Conservation (phyloP, 2,329 filamentous ascomycete species). For the Talaromyces islandicus region DNA sequence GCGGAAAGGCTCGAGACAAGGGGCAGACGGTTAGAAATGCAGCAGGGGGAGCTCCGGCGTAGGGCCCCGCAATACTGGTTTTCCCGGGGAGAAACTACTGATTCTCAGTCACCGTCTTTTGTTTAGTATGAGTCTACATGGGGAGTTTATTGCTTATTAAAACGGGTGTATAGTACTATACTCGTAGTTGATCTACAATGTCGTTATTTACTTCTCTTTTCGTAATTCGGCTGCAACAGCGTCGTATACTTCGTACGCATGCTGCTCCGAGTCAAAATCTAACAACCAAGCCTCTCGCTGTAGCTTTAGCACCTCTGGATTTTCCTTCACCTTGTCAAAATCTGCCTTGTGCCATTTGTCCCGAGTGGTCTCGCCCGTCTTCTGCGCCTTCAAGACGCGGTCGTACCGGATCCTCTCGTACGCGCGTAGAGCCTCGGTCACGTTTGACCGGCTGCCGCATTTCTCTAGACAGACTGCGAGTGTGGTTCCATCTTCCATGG, state of each 20-base stretch:
- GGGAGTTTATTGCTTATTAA: background rate
- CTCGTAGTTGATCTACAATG: background rate
- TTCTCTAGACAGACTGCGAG: conserved; percentile 22
- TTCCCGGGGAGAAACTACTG: background rate
- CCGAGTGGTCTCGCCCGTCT: conserved; percentile 18
- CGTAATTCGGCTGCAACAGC: conserved; percentile 13
- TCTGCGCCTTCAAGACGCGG: conserved; percentile 17
- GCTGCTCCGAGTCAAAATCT: conserved; percentile 18
- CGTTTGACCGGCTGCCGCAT: conserved; percentile 16
- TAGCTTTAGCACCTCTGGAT: conserved; percentile 17
- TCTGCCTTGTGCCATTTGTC: conserved; percentile 22
- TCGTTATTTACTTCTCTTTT: background rate
- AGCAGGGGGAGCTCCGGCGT: background rate
- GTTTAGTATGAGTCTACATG: background rate
- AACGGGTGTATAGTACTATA: background rate
- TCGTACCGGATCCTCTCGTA: conserved; percentile 18
- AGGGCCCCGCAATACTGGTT: background rate
- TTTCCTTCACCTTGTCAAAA: conserved; percentile 23
- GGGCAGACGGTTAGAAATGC: background rate
- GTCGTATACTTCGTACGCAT: conserved; percentile 19
- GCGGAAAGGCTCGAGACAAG: background rate
- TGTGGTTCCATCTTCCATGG: conserved; percentile 38
- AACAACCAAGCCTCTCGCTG: conserved; percentile 18
- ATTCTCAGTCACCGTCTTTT: background rate
- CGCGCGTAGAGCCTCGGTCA: conserved; percentile 19